These are phyloP conservation scores for Noccaea caerulescens DNA, from an alignment of 345 rosid genomes.

Conservation along the genomic window DNA sequence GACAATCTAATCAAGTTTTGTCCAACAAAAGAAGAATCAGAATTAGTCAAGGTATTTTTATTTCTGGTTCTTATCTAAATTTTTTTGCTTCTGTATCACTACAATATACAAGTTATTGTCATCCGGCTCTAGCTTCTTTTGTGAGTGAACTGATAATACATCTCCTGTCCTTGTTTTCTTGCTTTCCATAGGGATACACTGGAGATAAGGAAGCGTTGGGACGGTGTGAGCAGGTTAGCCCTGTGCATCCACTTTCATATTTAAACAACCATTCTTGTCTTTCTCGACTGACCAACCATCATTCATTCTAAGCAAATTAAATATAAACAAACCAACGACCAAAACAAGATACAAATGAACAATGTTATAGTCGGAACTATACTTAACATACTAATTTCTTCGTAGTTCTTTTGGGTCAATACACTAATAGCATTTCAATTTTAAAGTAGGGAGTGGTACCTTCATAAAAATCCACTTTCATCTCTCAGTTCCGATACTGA, in stretches of 20 bases:
- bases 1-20: slow-evolving; percentile 82
- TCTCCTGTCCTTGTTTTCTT: slow-evolving; percentile 34
- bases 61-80: slow-evolving; percentile 17
- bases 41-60: slow-evolving; percentile 63
- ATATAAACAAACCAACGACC: not conserved
- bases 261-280: slow-evolving; percentile 8
- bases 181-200: slow-evolving; percentile 56
- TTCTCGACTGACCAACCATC: not conserved
- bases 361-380: not conserved
- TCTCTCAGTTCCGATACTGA: not conserved
- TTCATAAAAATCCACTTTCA: slow-evolving; percentile 2
- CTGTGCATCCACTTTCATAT: slow-evolving; percentile 22
- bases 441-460: not conserved
- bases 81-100: slow-evolving; percentile 6
- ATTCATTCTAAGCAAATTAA: slow-evolving; percentile 2
- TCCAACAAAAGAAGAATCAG: slow-evolving; percentile 87
- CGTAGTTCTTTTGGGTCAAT: not conserved
- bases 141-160: slow-evolving; percentile 28
- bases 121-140: slow-evolving; percentile 4
- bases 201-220: slow-evolving; percentile 75
- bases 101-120: slow-evolving; percentile 3
- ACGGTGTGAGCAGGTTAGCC: slow-evolving; percentile 77
- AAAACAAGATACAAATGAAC: slow-evolving; percentile 19
- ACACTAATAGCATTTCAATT: not conserved
- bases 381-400: no score